phyloP scores from a whole-genome alignment of 2,329 filamentous ascomycete genomes.

The Epichloe hybrida region DNA sequence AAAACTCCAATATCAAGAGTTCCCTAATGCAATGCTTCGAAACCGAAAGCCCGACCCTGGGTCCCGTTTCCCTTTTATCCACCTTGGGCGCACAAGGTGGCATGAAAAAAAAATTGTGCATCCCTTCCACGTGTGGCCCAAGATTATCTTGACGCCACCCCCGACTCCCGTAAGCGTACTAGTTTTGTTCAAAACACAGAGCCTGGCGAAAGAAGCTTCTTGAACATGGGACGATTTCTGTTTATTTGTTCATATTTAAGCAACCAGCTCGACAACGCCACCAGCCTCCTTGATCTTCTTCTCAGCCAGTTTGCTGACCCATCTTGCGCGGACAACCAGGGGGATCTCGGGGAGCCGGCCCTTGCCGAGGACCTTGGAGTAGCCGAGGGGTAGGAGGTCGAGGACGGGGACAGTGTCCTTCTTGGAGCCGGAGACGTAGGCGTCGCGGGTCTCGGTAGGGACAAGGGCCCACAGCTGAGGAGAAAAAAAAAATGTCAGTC shows the following conservation, averaged over 20 bases:
- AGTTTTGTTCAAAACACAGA: background rate
- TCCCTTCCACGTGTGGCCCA: background rate
- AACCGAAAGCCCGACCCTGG: slow-evolving; percentile 22
- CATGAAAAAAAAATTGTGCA: background rate
- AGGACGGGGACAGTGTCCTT: slow-evolving; percentile 91
- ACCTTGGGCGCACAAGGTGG: slow-evolving; percentile 5
- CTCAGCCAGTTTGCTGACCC: slow-evolving; percentile 93
- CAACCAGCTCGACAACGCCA: slow-evolving; percentile 89
- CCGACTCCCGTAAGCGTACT: slow-evolving; percentile 4
- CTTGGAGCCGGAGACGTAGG: slow-evolving; percentile 70
- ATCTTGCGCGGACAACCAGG: slow-evolving; percentile 86
- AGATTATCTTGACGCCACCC: background rate
- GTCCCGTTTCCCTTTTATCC: slow-evolving; percentile 9
- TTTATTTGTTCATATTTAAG: slow-evolving; percentile 34
- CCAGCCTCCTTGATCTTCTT: slow-evolving; percentile 98
- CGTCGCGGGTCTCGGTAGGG: slow-evolving; percentile 81
- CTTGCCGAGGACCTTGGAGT: slow-evolving; percentile 98
- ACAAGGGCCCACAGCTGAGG: slow-evolving; percentile 92
- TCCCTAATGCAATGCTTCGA: slow-evolving; percentile 28
- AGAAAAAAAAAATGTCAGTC: slow-evolving; percentile 14
- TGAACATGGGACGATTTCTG: background rate
- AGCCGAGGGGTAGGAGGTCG: slow-evolving; percentile 89
- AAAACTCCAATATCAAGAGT: slow-evolving; percentile 25
- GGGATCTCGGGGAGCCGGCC: slow-evolving; percentile 88
- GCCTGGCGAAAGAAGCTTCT: background rate